These are phyloP conservation scores for Hanseniaspora uvarum DNA, from an alignment of 1,139 yeast genomes.

Conservation along the genomic window DNA sequence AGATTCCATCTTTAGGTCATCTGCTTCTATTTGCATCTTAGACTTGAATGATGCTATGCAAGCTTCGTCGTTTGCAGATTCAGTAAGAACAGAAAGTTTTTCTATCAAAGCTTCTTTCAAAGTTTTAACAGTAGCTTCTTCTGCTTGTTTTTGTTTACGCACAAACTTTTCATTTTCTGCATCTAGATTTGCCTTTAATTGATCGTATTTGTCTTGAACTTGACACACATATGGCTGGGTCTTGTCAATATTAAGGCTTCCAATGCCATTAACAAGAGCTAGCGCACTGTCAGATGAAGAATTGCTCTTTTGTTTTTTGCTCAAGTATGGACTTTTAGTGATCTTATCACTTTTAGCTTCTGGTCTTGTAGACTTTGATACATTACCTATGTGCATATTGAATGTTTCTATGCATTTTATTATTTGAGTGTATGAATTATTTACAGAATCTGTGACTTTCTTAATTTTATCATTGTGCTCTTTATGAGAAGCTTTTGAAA, in stretches of 20 bases:
- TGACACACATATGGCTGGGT: slow-evolving; percentile 19
- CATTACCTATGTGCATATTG: neutral
- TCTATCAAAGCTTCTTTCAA: slow-evolving; percentile 56
- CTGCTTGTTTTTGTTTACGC: slow-evolving; percentile 44
- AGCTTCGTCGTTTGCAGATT: slow-evolving; percentile 62
- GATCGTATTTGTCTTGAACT: slow-evolving; percentile 19
- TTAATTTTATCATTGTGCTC: neutral
- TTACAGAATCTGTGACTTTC: neutral
- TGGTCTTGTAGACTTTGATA: neutral
- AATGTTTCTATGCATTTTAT: neutral
- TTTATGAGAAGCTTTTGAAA: neutral
- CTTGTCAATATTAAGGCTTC: slow-evolving; percentile 1
- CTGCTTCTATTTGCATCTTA: slow-evolving; percentile 74
- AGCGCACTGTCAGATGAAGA: slow-evolving; percentile 39
- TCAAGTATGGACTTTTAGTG: slow-evolving; percentile 1
- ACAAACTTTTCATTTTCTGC: slow-evolving; percentile 40
- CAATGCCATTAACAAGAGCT: slow-evolving; percentile 28
- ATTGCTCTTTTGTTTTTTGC: slow-evolving; percentile 27
- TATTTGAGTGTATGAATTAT: neutral
- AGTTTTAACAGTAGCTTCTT: slow-evolving; percentile 59
- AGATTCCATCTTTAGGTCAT: slow-evolving; percentile 81
- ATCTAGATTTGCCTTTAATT: slow-evolving; percentile 63
- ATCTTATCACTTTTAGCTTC: slow-evolving; percentile 10
- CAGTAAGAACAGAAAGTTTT: slow-evolving; percentile 67
- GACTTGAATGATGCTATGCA: slow-evolving; percentile 58